Base-by-base conservation (phyloP, 768 basidiomycete genomes). In the Pisolithus orientalis region DNA sequence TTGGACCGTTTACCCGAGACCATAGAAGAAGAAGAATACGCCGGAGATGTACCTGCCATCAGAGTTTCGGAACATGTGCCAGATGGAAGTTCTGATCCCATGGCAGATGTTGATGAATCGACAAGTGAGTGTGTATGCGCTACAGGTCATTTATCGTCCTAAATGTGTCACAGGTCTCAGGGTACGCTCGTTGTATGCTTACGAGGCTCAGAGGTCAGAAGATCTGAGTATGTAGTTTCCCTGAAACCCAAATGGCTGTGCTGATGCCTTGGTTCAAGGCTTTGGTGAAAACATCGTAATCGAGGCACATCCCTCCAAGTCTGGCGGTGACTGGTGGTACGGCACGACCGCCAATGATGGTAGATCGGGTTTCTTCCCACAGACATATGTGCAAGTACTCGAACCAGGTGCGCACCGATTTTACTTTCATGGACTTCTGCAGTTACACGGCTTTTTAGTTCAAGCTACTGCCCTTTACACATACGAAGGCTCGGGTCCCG, bases 321-420 rank as follows among this genome's bases (percentile, higher is more conserved):
- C 83, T 31, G 82, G 78, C 17, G 83, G 87, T 39, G 90, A 92
- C 56, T 98, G 96, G 96, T 95, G 92, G 90, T 90, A 88, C 64
- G 94, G 93, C 27, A 87, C 75, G 4, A 65, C 79, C 14, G 69
- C 84, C 31, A 80, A 74, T 50, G 80, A 75, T 49, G 84, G 86
- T 17, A 82, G 79, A 62, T 74, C 79, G 32, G 96, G 96, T 1
- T 83, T 94, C 72, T 91, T 97, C 82, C 95, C 95, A 1, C 84
- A 85, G 65, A 83, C 84, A 2, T 97, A 95, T 61, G 86, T 95
- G 10, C 82, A 90, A 59, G 78, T 80, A 60, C 68, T 93, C 29
- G 75, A 81, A 37, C 68, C 78, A 55, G 73, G 94, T 92, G 40
- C 28, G 52, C 34, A 37, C 44, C 5, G 44, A 32, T 48, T 51